Conservation (phyloP, 2,329 filamentous ascomycete genomes). For the Apiospora aurea region DNA sequence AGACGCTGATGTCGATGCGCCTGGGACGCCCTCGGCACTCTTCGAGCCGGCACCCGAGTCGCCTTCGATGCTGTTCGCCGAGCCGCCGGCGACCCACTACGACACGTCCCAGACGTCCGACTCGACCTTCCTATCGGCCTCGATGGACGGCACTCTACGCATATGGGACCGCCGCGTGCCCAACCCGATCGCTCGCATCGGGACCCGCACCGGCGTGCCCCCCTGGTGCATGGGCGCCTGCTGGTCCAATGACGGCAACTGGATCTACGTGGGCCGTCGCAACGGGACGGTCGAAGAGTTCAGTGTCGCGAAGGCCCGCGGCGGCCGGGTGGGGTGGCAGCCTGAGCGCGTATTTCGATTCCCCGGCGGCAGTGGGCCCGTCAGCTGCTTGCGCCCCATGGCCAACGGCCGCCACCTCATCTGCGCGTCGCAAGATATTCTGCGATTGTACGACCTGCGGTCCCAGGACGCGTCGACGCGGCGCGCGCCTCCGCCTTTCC, state of each 20-base stretch:
- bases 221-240: slow-evolving; percentile 98
- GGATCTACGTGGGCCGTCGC: slow-evolving; percentile 88
- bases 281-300: slow-evolving; percentile 97
- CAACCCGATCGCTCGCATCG: slow-evolving; percentile 80
- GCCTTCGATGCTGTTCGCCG: slow-evolving; percentile 47
- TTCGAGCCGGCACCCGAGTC: slow-evolving; percentile 38
- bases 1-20: slow-evolving; percentile 11
- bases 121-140: slow-evolving; percentile 85
- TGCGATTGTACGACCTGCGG: slow-evolving; percentile 88
- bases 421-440: slow-evolving; percentile 92
- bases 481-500: slow-evolving; percentile 85
- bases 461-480: slow-evolving; percentile 67
- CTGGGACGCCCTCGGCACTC: slow-evolving; percentile 29
- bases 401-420: slow-evolving; percentile 90
- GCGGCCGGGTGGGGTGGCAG: slow-evolving; percentile 70
- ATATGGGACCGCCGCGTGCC: slow-evolving; percentile 88
- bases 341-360: slow-evolving; percentile 86
- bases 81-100: slow-evolving; percentile 49
- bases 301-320: slow-evolving; percentile 75
- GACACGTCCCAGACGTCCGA: slow-evolving; percentile 70
- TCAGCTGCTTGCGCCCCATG: slow-evolving; percentile 90
- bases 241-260: slow-evolving; percentile 96
- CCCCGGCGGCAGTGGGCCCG: slow-evolving; percentile 85
- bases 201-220: slow-evolving; percentile 76
- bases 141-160: slow-evolving; percentile 86